Conservation (phyloP, 768 basidiomycete species). For the Xerocomellus chrysenteron region DNA sequence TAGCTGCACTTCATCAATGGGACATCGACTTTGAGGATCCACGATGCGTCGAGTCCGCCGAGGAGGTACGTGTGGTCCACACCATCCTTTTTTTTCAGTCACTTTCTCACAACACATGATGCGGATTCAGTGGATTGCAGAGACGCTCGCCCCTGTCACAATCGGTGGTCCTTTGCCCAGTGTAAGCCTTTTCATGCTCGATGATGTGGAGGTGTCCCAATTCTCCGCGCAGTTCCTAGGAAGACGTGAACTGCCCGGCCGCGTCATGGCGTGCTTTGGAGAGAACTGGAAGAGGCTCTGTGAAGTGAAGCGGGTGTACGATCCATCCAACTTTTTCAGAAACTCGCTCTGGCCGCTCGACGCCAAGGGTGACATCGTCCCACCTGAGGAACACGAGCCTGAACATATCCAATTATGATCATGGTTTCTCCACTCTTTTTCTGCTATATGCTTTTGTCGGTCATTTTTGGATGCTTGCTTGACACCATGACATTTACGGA, state of each 20-base stretch:
- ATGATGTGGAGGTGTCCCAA: conserved; percentile 18
- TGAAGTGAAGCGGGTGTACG: conserved; percentile 72
- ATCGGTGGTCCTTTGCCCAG: conserved; percentile 83
- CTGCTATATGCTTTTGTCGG: not conserved
- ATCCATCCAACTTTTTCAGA: conserved; percentile 72
- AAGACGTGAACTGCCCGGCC: conserved; percentile 60
- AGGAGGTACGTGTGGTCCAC: conserved; percentile 55
- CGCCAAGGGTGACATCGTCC: conserved; percentile 51
- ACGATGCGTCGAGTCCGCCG: conserved; percentile 77
- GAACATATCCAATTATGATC: conserved; percentile 27
- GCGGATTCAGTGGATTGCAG: conserved; percentile 67
- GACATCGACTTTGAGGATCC: conserved; percentile 79
- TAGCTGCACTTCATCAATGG: conserved; percentile 93
- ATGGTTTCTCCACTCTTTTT: too few species aligned
- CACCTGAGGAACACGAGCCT: conserved; percentile 63
- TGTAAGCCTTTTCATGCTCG: conserved; percentile 46
- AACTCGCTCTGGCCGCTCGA: conserved; percentile 83
- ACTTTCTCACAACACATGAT: conserved; percentile 9
- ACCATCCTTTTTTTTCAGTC: not conserved
- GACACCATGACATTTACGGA: not conserved
- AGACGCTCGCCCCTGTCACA: conserved; percentile 67
- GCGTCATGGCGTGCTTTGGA: conserved; percentile 68
- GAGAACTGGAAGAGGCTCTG: conserved; percentile 70
- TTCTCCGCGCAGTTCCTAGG: conserved; percentile 63
- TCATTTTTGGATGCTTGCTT: not conserved